Conservation (phyloP, 202 grass and related monocot genomes). For the Carex arenaria region DNA sequence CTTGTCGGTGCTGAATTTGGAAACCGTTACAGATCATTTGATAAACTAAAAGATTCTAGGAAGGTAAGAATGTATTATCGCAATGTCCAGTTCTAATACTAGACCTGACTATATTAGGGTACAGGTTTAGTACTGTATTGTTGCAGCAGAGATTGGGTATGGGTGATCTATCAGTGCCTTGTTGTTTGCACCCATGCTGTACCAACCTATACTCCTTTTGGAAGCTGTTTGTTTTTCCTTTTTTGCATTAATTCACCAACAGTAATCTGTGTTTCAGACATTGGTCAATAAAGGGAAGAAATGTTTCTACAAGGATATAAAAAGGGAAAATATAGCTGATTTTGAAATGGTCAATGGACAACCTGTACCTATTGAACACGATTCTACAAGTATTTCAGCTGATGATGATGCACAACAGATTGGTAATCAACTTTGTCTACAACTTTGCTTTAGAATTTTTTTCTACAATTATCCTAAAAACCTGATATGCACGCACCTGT, state of each 20-base stretch:
- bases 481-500: not conserved
- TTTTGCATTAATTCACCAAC: not conserved
- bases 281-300: not conserved
- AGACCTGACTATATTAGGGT: no score
- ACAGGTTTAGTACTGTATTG: no score
- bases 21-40: not conserved
- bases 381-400: not conserved
- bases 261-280: not conserved
- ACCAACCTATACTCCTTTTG: not conserved
- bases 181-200: no score
- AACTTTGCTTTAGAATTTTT: not conserved
- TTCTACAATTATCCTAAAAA: no score
- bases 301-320: not conserved
- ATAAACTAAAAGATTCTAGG: not conserved
- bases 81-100: not conserved
- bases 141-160: no score
- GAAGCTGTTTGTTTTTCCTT: not conserved
- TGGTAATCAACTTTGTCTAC: not conserved
- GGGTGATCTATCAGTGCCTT: no score
- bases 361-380: not conserved
- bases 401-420: not conserved
- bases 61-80: not conserved
- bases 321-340: not conserved
- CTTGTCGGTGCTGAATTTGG: not conserved
- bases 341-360: not conserved